These are phyloP conservation scores for Trichoderma endophyticum DNA, from an alignment of 2,329 filamentous ascomycete species.

Conservation along the genomic window DNA sequence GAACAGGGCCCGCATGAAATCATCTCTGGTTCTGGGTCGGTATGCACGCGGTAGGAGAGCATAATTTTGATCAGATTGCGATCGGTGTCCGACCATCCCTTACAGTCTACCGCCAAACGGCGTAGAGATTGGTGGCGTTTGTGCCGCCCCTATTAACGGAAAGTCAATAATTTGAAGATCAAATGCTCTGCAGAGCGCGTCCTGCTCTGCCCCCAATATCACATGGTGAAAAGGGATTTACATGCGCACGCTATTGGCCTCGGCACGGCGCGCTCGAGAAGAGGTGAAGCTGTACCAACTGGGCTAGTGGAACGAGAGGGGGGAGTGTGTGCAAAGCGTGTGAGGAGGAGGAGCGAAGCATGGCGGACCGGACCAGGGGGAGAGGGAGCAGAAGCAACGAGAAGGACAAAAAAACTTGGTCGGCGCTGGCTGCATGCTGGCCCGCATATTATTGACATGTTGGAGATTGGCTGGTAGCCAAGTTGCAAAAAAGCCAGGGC, in stretches of 20 bases:
- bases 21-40: neutral
- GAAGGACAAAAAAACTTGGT: conserved; percentile 4
- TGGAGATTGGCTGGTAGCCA: neutral
- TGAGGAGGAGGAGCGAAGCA: neutral
- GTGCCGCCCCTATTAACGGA: neutral
- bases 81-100: conserved; percentile 4
- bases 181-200: neutral
- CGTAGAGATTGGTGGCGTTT: conserved; percentile 3
- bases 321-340: neutral
- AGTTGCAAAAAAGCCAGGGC: conserved; percentile 1
- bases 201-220: conserved; percentile 7
- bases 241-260: conserved; percentile 1
- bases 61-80: conserved; percentile 13
- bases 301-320: neutral
- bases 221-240: conserved; percentile 12
- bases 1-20: conserved; percentile 8
- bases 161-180: neutral
- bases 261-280: conserved; percentile 8
- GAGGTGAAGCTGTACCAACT: neutral
- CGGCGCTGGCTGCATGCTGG: neutral
- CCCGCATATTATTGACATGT: conserved; percentile 11
- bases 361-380: neutral
- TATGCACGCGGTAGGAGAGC: conserved; percentile 6
- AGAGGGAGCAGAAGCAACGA: neutral
- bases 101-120: neutral